A percentile compares a stretch with the other conserved stretches of the same genome.
Evolutionary conservation across 352 stramenopile genomes (phyloP).

Genomic region (Phytophthora megakarya): DNA sequence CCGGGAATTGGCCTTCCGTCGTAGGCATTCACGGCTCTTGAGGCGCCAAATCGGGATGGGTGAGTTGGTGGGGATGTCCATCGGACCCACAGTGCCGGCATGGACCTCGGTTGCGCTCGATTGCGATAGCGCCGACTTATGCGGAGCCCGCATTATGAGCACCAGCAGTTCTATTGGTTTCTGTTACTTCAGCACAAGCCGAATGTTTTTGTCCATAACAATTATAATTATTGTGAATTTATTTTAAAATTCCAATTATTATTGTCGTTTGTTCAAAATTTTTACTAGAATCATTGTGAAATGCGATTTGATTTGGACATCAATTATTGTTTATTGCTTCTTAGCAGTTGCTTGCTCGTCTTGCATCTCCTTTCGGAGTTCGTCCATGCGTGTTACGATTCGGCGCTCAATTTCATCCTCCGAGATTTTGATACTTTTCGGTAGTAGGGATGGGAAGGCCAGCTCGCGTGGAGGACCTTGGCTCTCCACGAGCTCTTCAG

Average conservation of each 20-base stretch:
- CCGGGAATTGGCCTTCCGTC: background rate
- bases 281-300: no score
- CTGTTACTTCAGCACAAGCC: slow-evolving; percentile 23
- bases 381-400: slow-evolving; percentile 71
- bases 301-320: background rate
- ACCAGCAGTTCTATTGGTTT: slow-evolving; percentile 20
- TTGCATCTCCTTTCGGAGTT: slow-evolving; percentile 53
- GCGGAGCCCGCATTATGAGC: background rate
- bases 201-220: background rate
- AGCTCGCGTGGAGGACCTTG: slow-evolving; percentile 59
- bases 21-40: background rate
- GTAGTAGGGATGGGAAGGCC: slow-evolving; percentile 75
- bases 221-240: slow-evolving; percentile 17
- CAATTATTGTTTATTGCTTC: background rate
- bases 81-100: slow-evolving; percentile 12
- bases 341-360: slow-evolving; percentile 24
- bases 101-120: slow-evolving; percentile 2
- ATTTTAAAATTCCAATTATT: no score
- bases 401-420: slow-evolving; percentile 83
- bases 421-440: slow-evolving; percentile 65
- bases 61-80: slow-evolving; percentile 16
- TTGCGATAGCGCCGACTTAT: background rate
- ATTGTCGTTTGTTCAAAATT: no score
- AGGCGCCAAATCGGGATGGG: slow-evolving; percentile 14
- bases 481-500: slow-evolving; percentile 61